phyloP scores from a whole-genome alignment of 2,329 filamentous ascomycete species.

The Scytalidium sp. region DNA sequence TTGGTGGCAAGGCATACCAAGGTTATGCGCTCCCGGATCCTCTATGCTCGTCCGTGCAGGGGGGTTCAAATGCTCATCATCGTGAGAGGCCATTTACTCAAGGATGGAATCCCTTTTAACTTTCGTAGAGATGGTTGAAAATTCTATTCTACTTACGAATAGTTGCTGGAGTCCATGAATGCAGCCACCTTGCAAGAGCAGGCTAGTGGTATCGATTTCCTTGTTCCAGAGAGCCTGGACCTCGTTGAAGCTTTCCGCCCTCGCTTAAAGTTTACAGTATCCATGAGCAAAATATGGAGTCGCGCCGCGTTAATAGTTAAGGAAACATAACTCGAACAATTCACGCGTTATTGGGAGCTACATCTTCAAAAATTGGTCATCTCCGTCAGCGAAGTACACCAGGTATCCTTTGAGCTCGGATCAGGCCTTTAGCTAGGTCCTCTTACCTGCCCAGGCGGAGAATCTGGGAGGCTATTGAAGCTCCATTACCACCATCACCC shows the following conservation, averaged over 20 bases:
- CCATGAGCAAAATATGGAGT: not conserved
- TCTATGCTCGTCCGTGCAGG: constrained; percentile 39
- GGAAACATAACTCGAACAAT: not conserved
- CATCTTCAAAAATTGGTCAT: not conserved
- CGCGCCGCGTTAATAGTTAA: not conserved
- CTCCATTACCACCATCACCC: not conserved
- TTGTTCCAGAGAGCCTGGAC: not conserved
- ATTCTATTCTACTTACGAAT: not conserved
- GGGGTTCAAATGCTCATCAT: constrained; percentile 34
- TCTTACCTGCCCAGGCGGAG: not conserved
- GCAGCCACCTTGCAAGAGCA: not conserved
- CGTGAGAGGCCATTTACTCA: constrained; percentile 12
- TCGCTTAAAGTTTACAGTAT: not conserved
- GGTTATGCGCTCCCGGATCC: constrained; percentile 58
- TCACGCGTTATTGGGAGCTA: not conserved
- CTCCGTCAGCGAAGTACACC: not conserved
- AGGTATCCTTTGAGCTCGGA: not conserved
- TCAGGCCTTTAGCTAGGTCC: not conserved
- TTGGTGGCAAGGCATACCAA: constrained; percentile 41
- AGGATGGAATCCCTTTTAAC: not conserved
- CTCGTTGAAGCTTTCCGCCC: not conserved
- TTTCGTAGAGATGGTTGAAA: not conserved
- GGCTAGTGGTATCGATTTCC: not conserved
- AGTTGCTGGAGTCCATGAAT: not conserved
- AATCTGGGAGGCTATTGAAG: not conserved